These are phyloP conservation scores for Blastobotrys attinorum DNA, from an alignment of 805 yeast genomes.

Conservation along the genomic window DNA sequence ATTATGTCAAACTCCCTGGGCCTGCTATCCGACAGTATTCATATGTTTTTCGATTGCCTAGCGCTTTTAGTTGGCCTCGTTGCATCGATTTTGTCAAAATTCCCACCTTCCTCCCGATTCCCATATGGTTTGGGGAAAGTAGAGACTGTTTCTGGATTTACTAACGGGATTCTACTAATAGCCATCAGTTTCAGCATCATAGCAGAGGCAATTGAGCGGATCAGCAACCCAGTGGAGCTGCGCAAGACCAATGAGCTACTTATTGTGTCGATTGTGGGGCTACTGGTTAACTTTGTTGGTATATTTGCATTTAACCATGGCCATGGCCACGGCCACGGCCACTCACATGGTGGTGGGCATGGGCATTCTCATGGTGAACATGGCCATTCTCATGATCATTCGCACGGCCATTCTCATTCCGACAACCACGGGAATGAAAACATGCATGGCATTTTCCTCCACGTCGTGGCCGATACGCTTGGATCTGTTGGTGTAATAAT, in stretches of 20 bases:
- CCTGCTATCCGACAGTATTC: conserved; percentile 83
- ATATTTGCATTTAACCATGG: conserved; percentile 92
- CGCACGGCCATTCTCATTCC: conserved; percentile 14
- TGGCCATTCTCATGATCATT: conserved; percentile 20
- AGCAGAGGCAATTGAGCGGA: conserved; percentile 77
- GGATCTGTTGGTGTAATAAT: conserved; percentile 97
- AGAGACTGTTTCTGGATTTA: conserved; percentile 90
- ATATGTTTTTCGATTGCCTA: conserved; percentile 92
- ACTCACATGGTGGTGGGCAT: conserved; percentile 41
- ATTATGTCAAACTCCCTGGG: conserved; percentile 90
- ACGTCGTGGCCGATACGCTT: conserved; percentile 87
- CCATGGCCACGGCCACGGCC: conserved; percentile 39
- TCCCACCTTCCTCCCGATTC: conserved; percentile 55
- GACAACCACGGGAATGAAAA: conserved; percentile 45
- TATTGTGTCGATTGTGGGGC: conserved; percentile 76
- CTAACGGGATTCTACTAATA: conserved; percentile 80
- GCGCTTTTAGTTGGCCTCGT: conserved; percentile 83
- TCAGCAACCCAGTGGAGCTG: conserved; percentile 66
- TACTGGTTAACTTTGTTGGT: conserved; percentile 84
- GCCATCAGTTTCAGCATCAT: conserved; percentile 87
- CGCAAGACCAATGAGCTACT: conserved; percentile 78
- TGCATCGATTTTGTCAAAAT: conserved; percentile 64
- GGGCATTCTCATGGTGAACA: conserved; percentile 31
- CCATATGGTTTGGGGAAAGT: conserved; percentile 83
- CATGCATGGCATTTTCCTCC: conserved; percentile 91